Evolutionary conservation across 208 protist genomes (phyloP), one percentile per base, ranked within the genome.

Genomic region (Acanthamoeba sp.): DNA sequence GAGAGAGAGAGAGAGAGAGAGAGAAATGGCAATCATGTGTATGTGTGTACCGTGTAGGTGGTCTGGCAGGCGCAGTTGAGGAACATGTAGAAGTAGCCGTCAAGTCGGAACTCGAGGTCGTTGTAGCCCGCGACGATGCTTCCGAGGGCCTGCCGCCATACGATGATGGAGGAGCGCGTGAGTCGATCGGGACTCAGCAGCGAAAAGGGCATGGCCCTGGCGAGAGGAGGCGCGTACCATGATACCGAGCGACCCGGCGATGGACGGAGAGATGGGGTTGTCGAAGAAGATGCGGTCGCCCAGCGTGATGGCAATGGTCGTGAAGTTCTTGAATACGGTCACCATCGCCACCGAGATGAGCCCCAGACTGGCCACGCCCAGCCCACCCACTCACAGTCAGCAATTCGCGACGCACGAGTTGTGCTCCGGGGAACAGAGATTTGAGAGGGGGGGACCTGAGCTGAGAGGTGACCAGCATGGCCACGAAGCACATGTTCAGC

Each of bases 241-340:
- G 57, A 91, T 32, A 24, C 12, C 84, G 3, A 91, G 52, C 48
- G 55, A 73, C 1, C 55, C 84, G 24, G 84, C 84, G 24, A 91
- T 71, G 34, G 55, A 14, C 10, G 55, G 16, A 9, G 84, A 91
- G 14, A 91, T 91, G 52, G 84, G 57, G 59, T 91, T 62, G 55
- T 64, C 27, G 34, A 91, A 91, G 57, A 91, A 91, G 55, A 91
- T 50, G 36, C 84, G 84, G 36, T 91, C 84, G 32, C 84, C 84
- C 57, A 91, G 32, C 29, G 84, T 71, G 32, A 91, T 91, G 36
- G 84, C 55, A 22, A 91, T 91, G 10, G 84, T 91, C 32, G 84
- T 91, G 57, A 91, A 91, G 36, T 91, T 91, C 55, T 91, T 91
- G 84, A 91, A 91, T 1, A 91, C 36, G 1, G 84, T 91, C 29